Conservation (phyloP, 2,329 filamentous ascomycete species). For the Fusarium agapanthi region DNA sequence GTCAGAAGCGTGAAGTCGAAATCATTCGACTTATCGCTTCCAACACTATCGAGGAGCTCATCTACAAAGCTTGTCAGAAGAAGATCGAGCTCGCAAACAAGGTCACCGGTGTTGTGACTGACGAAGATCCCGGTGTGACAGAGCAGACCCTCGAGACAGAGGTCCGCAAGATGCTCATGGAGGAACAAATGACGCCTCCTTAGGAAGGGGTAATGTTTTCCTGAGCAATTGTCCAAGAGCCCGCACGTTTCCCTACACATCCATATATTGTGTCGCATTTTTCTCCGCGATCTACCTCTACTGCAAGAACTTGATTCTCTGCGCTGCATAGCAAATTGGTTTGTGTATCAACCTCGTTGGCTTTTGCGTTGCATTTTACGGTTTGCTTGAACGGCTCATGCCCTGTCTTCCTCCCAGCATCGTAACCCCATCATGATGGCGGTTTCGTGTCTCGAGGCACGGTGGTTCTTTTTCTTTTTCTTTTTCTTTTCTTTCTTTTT, state of each 20-base stretch:
- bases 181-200: conserved; percentile 51
- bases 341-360: conserved; percentile 20
- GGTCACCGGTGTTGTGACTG: conserved; percentile 55
- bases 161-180: conserved; percentile 56
- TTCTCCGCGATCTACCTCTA: background rate
- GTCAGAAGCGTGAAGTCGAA: conserved; percentile 90
- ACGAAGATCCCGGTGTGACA: conserved; percentile 41
- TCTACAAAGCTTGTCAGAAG: conserved; percentile 88
- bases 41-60: conserved; percentile 90
- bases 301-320: conserved; percentile 16
- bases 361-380: conserved; percentile 8
- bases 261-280: background rate
- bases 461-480: background rate
- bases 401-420: background rate
- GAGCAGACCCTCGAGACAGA: conserved; percentile 54
- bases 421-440: background rate
- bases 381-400: background rate
- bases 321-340: conserved; percentile 19
- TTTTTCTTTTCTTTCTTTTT: background rate
- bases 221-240: background rate
- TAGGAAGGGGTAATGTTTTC: conserved; percentile 39
- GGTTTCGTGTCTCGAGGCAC: background rate
- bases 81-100: conserved; percentile 86
- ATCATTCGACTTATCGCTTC: conserved; percentile 84
- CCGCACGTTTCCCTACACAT: background rate